These are phyloP conservation scores for Gynochthodes officinalis DNA, from an alignment of 257 asterid genomes.

Conservation along the genomic window DNA sequence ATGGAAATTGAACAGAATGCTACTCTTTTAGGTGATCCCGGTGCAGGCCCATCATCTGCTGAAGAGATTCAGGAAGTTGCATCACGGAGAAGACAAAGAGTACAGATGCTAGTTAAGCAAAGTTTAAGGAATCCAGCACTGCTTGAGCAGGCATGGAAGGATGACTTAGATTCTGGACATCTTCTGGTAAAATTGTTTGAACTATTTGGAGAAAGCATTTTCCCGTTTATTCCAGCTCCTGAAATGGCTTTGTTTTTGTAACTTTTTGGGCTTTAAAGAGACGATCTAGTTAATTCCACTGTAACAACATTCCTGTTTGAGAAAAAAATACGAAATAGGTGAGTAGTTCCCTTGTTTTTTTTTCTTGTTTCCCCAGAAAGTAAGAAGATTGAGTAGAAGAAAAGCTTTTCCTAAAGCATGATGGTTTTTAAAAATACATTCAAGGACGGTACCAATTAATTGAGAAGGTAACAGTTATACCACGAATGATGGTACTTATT, in stretches of 20 bases:
- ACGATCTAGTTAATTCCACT: background rate
- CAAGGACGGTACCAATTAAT: too few species aligned
- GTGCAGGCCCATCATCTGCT: conserved; percentile 32
- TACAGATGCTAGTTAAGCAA: conserved; percentile 31
- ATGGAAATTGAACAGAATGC: conserved; percentile 36
- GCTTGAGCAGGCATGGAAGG: conserved; percentile 59
- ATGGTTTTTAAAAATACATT: too few species aligned
- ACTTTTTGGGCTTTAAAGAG: background rate
- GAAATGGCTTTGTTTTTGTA: conserved; percentile 62
- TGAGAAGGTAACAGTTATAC: too few species aligned
- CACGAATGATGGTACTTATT: too few species aligned
- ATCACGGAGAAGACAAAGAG: conserved; percentile 39
- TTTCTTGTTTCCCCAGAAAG: too few species aligned
- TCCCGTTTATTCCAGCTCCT: conserved; percentile 60
- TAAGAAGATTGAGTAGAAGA: too few species aligned
- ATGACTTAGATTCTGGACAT: conserved; percentile 45
- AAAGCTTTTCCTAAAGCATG: too few species aligned
- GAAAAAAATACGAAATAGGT: too few species aligned
- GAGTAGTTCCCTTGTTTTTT: too few species aligned
- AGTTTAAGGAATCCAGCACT: conserved; percentile 36
- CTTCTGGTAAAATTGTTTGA: conserved; percentile 51
- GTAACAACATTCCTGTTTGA: background rate
- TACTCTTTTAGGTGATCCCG: conserved; percentile 24
- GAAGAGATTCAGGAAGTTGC: conserved; percentile 30
- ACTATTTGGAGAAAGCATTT: conserved; percentile 77